Percentiles rank a stretch among this genome's conserved stretches.
phyloP scores from a whole-genome alignment of 2,329 filamentous ascomycete genomes.

The Stemphylium vesicarium region DNA sequence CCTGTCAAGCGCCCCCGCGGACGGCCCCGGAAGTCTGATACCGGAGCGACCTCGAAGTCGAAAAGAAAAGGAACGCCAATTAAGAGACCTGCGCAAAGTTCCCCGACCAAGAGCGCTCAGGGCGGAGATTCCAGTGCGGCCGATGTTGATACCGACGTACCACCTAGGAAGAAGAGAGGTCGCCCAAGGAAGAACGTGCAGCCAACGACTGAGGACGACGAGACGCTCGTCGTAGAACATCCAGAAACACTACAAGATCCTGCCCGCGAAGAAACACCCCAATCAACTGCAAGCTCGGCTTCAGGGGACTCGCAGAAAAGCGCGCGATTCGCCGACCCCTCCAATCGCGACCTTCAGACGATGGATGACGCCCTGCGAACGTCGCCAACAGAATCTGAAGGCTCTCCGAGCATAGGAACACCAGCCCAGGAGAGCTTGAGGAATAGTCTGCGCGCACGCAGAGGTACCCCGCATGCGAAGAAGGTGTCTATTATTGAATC shows the following conservation, averaged over 20 bases:
- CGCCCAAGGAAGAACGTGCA: slow-evolving; percentile 43
- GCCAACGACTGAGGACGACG: slow-evolving; percentile 25
- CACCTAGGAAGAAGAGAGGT: slow-evolving; percentile 40
- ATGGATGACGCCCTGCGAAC: slow-evolving; percentile 15
- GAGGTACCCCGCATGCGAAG: slow-evolving; percentile 37
- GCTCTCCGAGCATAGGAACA: slow-evolving; percentile 15
- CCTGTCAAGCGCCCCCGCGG: slow-evolving; percentile 47
- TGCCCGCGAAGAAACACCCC: slow-evolving; percentile 13
- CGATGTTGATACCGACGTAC: slow-evolving; percentile 33
- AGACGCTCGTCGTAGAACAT: slow-evolving; percentile 14
- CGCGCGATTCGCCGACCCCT: slow-evolving; percentile 9
- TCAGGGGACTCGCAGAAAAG: slow-evolving; percentile 14
- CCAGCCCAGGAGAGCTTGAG: slow-evolving; percentile 19
- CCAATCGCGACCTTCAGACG: slow-evolving; percentile 14
- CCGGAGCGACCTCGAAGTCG: slow-evolving; percentile 30
- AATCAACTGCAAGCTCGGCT: background rate
- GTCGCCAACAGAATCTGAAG: slow-evolving; percentile 11
- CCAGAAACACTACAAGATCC: background rate
- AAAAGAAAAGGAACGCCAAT: slow-evolving; percentile 45
- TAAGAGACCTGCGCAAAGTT: slow-evolving; percentile 33
- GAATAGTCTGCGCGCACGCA: slow-evolving; percentile 29
- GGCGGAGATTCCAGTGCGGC: slow-evolving; percentile 28
- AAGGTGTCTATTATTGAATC: slow-evolving; percentile 24
- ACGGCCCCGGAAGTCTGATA: slow-evolving; percentile 47
- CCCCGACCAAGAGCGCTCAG: slow-evolving; percentile 24